These are phyloP conservation scores for Stephanodiscus minutulus DNA, from an alignment of 108 stramenopile species.

Conservation along the genomic window DNA sequence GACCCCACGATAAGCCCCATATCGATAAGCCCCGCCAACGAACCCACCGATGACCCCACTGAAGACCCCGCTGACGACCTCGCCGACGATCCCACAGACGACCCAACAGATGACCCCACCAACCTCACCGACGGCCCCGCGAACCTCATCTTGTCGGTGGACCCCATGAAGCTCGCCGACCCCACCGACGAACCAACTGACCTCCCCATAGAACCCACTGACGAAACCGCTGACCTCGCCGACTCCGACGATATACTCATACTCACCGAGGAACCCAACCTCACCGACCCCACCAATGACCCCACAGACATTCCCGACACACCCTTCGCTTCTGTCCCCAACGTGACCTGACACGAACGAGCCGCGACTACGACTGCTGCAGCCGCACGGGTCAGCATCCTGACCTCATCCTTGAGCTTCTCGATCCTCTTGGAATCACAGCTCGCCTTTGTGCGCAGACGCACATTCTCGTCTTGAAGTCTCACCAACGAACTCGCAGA, in stretches of 20 bases:
- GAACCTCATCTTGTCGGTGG: not conserved
- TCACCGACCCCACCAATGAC: not conserved
- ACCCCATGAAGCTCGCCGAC: not conserved
- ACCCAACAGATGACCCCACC: not conserved
- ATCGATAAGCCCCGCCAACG: not conserved
- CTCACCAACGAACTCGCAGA: not conserved
- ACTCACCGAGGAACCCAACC: not conserved
- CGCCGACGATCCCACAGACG: not conserved
- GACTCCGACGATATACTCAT: not conserved
- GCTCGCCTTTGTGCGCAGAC: not conserved
- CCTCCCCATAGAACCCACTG: not conserved
- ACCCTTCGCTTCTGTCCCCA: not conserved
- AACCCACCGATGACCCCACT: not conserved
- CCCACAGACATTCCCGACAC: not conserved
- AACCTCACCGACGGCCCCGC: not conserved
- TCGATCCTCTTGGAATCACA: not conserved
- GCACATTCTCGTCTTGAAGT: not conserved
- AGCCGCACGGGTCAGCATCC: not conserved
- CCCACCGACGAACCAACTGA: not conserved
- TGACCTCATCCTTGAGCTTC: not conserved
- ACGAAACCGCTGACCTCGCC: not conserved
- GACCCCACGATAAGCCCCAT: not conserved
- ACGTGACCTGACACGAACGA: not conserved
- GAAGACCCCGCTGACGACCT: not conserved
- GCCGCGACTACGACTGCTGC: not conserved